Evolutionary conservation across 331 rosid genomes (phyloP), one percentile per base, ranked within the genome.

Genomic region (Pyrus hybrid): DNA sequence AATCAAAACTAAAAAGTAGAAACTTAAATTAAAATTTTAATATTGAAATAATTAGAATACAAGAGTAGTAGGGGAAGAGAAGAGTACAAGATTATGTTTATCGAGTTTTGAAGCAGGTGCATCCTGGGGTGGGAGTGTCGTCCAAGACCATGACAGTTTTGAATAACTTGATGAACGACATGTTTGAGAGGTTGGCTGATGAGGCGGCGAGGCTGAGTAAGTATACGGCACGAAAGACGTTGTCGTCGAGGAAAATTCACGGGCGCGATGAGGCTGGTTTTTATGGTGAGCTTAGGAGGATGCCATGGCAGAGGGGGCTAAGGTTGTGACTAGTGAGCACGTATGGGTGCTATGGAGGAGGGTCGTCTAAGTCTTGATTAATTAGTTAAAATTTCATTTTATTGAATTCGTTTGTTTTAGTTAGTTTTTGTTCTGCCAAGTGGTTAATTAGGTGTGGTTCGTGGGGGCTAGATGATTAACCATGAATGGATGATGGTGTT

Each of bases 291-390:
- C 91, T 87, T 67, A 88, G 94, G 21, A 87, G 68, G 63, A 93
- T 72, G 97, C 93, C 73, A 70, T 85, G 72, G 91, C 91, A 6
- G 94, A 93, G 80, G 94, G 94, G 58, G 67, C 81, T 5, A 90
- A 90, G 77, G 94, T 90, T 54, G 84, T 88, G n/a, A n/a, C n/a
- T n/a, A n/a, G n/a, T n/a, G 1, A 69, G 83, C 13, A 77, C 67
- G 4, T 87, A 75, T 26, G 70, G 81, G 6, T 76, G 87, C 43
- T 21, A 53, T 69, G 43, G 62, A 56, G 66, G 66, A 60, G 7
- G 49, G 17, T 32, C 17, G 4, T 37, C 56, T 51, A 32, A 71
- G 72, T 70, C 62, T 70, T 70, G 9, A 62, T 45, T 67, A 56
- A 2, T 62, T 20, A 61, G n/a, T 17, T 17, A 51, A 11, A 5